Evolutionary conservation across 176 grass and related monocot genomes (phyloP), one percentile per base, ranked within the genome.

Genomic region (Oryza meridionalis): DNA sequence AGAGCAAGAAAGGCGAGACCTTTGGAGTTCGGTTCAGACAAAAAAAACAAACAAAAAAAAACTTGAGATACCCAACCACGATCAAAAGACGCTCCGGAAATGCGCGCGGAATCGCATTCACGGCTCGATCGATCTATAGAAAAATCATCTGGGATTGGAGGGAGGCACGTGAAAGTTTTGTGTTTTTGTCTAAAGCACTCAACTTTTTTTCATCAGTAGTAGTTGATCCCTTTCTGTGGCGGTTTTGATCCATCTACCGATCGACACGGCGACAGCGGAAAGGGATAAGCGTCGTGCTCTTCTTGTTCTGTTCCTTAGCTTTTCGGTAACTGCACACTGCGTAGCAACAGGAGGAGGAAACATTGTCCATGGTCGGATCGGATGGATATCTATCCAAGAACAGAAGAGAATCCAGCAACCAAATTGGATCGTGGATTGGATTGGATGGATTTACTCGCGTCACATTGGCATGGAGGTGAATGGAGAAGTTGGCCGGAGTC

Each of bases 141-240:
- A 2, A 49, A 49, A 49, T 15, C 15, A 49, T 49, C 46, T 1
- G 12, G 46, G 49, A 6, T 80, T 22, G 44, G 31, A 27, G 42
- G 2, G 55, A 44, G 72, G 35, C 83, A 82, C 72, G 78, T 82
- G 88, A 89, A 72, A 66, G 53, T 76, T 55, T 72, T 19, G 88
- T 40, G 19, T 6, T 76, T 55, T 72, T 44, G 88, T 40, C 25
- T 6, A 19, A 62, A 24, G 64, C n/a, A 16, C 74, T 70, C 21
- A 88, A 45, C 81, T 79, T 66, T 45, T 11, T 7, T 79, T 66
- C 35, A 2, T 9, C 10, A 2, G 25, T 11, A 21, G 32, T 33
- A 29, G 44, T 13, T 3, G 45, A 47, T 47, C 45, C 45, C 11
- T 47, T 47, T 47, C 38, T 15, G 3, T 1, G 45, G 45, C 51